These are phyloP conservation scores for Elaphomyces granulatus DNA, from an alignment of 495 filamentous ascomycete species.

Conservation along the genomic window DNA sequence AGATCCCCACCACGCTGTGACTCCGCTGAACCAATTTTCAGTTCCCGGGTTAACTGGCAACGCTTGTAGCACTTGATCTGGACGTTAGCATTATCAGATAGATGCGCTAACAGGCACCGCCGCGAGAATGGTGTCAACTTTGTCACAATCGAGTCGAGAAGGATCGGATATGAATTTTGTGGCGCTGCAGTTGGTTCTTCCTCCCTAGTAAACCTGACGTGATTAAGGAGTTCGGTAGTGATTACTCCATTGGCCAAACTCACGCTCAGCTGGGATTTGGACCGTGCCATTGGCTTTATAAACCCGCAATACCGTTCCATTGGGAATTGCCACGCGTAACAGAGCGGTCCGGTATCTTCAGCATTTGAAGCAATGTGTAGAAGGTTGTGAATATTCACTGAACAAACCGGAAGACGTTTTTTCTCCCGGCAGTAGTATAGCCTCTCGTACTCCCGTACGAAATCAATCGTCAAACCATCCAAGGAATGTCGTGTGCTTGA, in stretches of 20 bases:
- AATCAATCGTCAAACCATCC: too few species aligned
- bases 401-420: too few species aligned
- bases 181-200: background rate
- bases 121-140: background rate
- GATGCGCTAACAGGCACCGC: background rate
- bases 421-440: too few species aligned
- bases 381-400: too few species aligned
- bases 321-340: too few species aligned
- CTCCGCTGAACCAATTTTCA: background rate
- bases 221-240: background rate
- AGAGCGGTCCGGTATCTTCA: too few species aligned
- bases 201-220: background rate
- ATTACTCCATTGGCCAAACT: background rate
- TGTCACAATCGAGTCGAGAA: background rate
- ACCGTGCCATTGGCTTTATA: background rate
- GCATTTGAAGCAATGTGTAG: too few species aligned
- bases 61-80: background rate
- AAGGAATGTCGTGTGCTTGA: too few species aligned
- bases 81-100: too few species aligned
- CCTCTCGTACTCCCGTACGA: too few species aligned
- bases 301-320: too few species aligned
- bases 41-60: background rate
- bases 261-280: background rate
- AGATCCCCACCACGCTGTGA: background rate
- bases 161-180: background rate